These are phyloP conservation scores for Clonostachys solani DNA, from an alignment of 2,329 filamentous ascomycete genomes.

Conservation along the genomic window DNA sequence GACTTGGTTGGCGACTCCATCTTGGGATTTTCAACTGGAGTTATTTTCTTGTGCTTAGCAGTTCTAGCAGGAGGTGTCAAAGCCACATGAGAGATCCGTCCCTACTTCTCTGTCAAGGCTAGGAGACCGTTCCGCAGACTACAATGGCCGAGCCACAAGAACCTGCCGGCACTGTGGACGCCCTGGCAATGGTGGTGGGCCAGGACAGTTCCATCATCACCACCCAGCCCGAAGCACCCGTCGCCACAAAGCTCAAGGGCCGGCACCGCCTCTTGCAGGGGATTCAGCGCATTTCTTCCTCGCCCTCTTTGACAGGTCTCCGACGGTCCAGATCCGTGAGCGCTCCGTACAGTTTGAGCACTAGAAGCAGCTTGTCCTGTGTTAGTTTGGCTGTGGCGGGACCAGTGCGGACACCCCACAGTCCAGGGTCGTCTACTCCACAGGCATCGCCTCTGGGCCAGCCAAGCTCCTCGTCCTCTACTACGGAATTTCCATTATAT, in stretches of 20 bases:
- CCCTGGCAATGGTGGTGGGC: too few species aligned
- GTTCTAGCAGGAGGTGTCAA: too few species aligned
- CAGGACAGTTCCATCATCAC: too few species aligned
- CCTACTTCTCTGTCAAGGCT: too few species aligned
- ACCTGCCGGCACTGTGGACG: too few species aligned
- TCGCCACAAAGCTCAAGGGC: constrained; percentile 54
- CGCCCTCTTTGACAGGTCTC: constrained; percentile 63
- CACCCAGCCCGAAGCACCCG: too few species aligned
- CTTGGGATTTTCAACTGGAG: too few species aligned
- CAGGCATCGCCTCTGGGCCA: constrained; percentile 33
- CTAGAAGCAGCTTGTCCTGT: constrained; percentile 46
- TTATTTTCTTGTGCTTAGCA: too few species aligned
- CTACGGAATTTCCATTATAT: constrained; percentile 33
- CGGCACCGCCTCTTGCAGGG: constrained; percentile 68
- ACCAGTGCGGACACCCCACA: constrained; percentile 17
- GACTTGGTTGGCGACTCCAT: too few species aligned
- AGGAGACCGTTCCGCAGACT: too few species aligned
- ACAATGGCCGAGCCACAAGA: too few species aligned
- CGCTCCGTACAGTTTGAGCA: constrained; percentile 56
- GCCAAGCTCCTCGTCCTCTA: constrained; percentile 25
- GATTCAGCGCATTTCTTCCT: constrained; percentile 79
- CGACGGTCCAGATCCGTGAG: constrained; percentile 62
- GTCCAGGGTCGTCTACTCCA: constrained; percentile 21
- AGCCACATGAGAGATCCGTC: too few species aligned
- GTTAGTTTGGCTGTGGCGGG: constrained; percentile 42